Base-by-base conservation (phyloP, 306 rosid genomes). In the Medicago arabica region DNA sequence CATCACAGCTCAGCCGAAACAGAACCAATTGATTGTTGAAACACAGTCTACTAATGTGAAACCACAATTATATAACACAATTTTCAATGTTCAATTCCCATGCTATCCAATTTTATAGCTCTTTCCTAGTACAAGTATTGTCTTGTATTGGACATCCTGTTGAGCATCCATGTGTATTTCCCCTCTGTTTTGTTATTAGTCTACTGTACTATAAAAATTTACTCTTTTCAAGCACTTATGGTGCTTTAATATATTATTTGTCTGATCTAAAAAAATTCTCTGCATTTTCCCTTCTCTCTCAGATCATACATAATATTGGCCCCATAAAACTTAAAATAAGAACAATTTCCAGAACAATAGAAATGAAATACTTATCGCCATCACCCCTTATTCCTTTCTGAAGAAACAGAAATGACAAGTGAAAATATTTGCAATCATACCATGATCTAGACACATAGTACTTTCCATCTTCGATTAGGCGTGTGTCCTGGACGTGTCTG, bases 391-490 rank as follows among this genome's bases (percentile, higher is more conserved):
- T 25, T 46, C 21, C 17, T 23, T 55, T 40, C 46, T 69, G 31
- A 28, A 59, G 77, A 67, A 46, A 18, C 67, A 72, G n/a, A 67
- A 60, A 69, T 74, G 12, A 15, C 63, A 53, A 25, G 43, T 71
- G 65, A 53, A 70, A 59, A 78, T 8, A 58, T 71, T 57, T 72
- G 86, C 71, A 68, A 69, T 54, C 86, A 78, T 87, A 92, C 98
- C 98, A 92, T 75, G 94, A 68, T 75, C 86, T 92, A 62, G 98
- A 92, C 76, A 92, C 86, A 55, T 67, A 86, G 83, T 86, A 85
- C 4, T 72, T 49, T 81, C 89, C 98, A 78, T 86, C 94, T 58
- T 72, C 71, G 76, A n/a, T n/a, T n/a, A n/a, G n/a, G n/a, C n/a
- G n/a, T n/a, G n/a, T n/a, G n/a, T n/a, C n/a, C n/a, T n/a, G n/a